A percentile compares a stretch with the other conserved stretches of the same genome.
Conservation (phyloP, 441 rosid species). For the Manihot esculenta region DNA sequence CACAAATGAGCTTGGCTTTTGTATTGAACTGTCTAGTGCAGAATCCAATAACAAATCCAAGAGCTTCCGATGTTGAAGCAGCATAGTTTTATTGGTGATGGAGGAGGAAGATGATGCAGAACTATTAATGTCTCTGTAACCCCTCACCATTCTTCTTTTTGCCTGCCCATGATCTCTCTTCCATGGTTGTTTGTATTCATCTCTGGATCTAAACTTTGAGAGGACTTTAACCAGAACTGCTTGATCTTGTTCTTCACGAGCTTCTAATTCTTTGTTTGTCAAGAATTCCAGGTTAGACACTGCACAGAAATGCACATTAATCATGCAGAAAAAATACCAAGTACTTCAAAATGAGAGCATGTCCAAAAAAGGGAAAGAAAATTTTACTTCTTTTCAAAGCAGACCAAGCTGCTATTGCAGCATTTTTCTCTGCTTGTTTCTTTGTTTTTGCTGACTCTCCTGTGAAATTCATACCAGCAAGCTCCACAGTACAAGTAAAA, state of each 20-base stretch:
- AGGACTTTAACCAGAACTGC: conserved; percentile 55
- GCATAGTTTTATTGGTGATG: conserved; percentile 23
- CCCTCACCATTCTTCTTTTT: conserved; percentile 42
- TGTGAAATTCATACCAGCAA: conserved; percentile 66
- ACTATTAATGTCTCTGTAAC: conserved; percentile 21
- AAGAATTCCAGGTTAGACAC: not conserved
- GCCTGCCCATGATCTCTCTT: conserved; percentile 50
- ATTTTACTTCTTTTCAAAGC: conserved; percentile 51
- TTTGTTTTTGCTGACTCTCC: conserved; percentile 77
- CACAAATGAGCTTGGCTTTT: conserved; percentile 44
- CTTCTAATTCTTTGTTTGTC: conserved; percentile 27
- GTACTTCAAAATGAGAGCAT: not conserved
- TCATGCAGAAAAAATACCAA: not conserved
- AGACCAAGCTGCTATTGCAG: conserved; percentile 82
- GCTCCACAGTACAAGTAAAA: conserved; percentile 64
- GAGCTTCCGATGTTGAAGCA: conserved; percentile 40
- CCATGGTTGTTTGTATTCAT: conserved; percentile 37
- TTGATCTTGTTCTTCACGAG: conserved; percentile 50
- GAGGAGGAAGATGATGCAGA: conserved; percentile 26
- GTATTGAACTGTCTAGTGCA: conserved; percentile 34
- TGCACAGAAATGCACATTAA: not conserved
- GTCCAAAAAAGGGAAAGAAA: not conserved
- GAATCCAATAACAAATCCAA: conserved; percentile 51
- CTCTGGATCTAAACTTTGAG: conserved; percentile 50
- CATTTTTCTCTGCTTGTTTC: conserved; percentile 90